phyloP scores from a whole-genome alignment of 306 rosid genomes.

The Hylodesmum podocarpum region DNA sequence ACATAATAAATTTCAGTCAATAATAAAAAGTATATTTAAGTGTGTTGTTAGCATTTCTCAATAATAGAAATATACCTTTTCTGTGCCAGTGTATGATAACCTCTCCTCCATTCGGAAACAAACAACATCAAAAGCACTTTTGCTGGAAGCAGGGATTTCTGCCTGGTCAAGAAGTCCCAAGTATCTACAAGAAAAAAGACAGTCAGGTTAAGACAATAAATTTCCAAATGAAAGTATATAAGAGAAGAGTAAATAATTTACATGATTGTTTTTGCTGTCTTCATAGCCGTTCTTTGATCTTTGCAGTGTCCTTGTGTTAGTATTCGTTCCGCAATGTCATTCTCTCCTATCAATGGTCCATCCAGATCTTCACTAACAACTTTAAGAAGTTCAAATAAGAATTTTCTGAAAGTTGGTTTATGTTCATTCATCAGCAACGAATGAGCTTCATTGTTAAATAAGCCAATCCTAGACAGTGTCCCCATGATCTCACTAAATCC shows the following conservation, averaged over 20 bases:
- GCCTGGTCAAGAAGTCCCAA: slow-evolving; percentile 76
- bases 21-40: not conserved
- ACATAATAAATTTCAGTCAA: not conserved
- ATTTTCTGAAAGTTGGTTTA: slow-evolving; percentile 57
- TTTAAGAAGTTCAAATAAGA: slow-evolving; percentile 71
- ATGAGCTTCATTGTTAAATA: slow-evolving; percentile 60
- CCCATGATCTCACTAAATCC: slow-evolving; percentile 92
- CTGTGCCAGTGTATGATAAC: slow-evolving; percentile 65
- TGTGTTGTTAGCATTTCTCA: not conserved
- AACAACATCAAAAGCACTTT: slow-evolving; percentile 74
- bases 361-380: slow-evolving; percentile 31
- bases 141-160: slow-evolving; percentile 76
- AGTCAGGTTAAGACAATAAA: slow-evolving; percentile 14
- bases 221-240: slow-evolving; percentile 5
- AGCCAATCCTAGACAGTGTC: slow-evolving; percentile 75
- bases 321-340: slow-evolving; percentile 54
- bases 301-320: slow-evolving; percentile 61
- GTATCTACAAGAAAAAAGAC: slow-evolving; percentile 46
- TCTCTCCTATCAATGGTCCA: slow-evolving; percentile 51
- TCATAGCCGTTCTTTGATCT: slow-evolving; percentile 59
- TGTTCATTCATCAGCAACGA: slow-evolving; percentile 51
- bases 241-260: slow-evolving; percentile 33
- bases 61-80: slow-evolving; percentile 55
- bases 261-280: slow-evolving; percentile 85
- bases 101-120: slow-evolving; percentile 87